Percentiles rank a stretch among this genome's conserved stretches.
Evolutionary conservation across 257 asterid genomes (phyloP).

Genomic region (Solanum clarkiae): DNA sequence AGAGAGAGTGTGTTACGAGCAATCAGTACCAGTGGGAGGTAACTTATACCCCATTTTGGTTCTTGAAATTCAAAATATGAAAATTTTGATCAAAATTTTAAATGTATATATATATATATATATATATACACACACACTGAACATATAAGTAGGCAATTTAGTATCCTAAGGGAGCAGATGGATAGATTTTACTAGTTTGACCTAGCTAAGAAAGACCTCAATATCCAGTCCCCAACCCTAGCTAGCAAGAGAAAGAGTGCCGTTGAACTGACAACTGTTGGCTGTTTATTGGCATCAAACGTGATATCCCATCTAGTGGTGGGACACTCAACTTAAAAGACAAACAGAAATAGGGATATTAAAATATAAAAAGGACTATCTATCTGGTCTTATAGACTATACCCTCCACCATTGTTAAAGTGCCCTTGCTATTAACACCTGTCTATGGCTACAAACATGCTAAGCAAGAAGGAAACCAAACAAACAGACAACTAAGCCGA

Average conservation of each 20-base stretch:
- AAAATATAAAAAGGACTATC: background rate
- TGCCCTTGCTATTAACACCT: slow-evolving; percentile 19
- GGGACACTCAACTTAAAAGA: background rate
- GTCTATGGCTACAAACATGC: slow-evolving; percentile 17
- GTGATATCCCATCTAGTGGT: background rate
- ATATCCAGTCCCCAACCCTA: background rate
- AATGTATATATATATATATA: background rate
- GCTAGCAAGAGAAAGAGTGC: background rate
- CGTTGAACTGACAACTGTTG: background rate
- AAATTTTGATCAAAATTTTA: background rate
- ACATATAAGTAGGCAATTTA: too few relatives aligned
- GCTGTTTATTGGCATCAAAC: background rate
- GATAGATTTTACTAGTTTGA: background rate
- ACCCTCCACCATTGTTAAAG: slow-evolving; percentile 6
- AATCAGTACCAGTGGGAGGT: background rate
- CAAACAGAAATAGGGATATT: background rate
- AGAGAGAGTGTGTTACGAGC: background rate
- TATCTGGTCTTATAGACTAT: background rate
- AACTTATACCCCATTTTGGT: background rate
- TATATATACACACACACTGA: too few relatives aligned
- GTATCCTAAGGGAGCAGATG: too few relatives aligned
- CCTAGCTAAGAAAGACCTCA: background rate
- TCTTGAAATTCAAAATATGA: background rate
- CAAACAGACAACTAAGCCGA: slow-evolving; percentile 12
- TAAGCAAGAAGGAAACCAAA: slow-evolving; percentile 20